Base-by-base conservation (phyloP, 768 basidiomycete genomes). In the Cystofilobasidium macerans region DNA sequence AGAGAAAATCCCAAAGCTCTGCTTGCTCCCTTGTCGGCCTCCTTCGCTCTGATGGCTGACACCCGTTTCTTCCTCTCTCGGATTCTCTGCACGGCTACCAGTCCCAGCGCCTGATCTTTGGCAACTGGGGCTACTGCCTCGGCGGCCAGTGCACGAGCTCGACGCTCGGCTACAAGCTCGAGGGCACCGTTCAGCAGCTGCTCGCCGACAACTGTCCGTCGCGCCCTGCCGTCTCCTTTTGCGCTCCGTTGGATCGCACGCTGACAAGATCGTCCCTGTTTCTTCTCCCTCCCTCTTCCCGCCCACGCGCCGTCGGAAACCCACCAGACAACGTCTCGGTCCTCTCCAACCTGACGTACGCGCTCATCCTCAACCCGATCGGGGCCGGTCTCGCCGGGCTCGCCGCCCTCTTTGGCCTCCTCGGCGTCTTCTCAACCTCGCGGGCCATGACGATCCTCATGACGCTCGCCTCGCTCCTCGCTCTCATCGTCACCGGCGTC, bases 281-380 rank as follows among this genome's bases (percentile, higher is more conserved):
- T 32, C 51, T 18, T 51, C 28, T 16, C 14, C 28, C n/a, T 22
- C 42, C 43, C 38, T 18, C 30, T 32, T 45, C 14, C 13, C 45
- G 61, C 32, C 6, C 11, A 47, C 33, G 18, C 58, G 7, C 28
- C 28, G 7, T 24, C 24, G 7, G 14, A 22, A 6, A 4, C 3
- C 28, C 18, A 26, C 14, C 30, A 32, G 40, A 61, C 26, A 61
- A 61, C 24, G n/a, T 20, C 43, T 9, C 24, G 16, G 45, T 61
- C 45, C 35, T 65, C 57, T 16, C 32, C 28, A 54, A 57, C 59
- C 38, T 67, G 22, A 67, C 66, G 6, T 62, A 67, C 33, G 53
- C 61, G 40, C 38, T 67, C n/a, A 67, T 67, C 42, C 56, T 67
- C 22, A 30, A 62, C 43, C 66, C 66, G 16, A 62, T 67, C 45